Conservation (phyloP, 106 monocot genomes). For the Allium sativum region DNA sequence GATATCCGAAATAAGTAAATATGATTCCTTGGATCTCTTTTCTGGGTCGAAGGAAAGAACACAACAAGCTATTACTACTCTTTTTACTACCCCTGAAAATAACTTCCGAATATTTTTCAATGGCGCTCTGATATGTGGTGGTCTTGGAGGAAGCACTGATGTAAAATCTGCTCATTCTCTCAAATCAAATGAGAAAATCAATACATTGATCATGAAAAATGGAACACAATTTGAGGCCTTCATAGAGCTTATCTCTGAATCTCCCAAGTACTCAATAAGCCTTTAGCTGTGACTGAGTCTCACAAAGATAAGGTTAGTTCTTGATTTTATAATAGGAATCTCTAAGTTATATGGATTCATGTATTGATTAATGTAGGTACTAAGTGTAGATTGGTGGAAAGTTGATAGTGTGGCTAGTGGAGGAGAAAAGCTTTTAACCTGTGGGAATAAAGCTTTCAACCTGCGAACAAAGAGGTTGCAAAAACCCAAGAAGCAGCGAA, state of each 20-base stretch:
- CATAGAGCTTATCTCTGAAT: constrained; percentile 47
- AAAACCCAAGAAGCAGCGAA: too few relatives aligned
- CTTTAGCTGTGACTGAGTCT: too few relatives aligned
- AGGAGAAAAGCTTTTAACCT: too few relatives aligned
- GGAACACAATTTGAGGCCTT: constrained; percentile 37
- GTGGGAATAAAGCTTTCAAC: too few relatives aligned
- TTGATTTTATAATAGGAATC: too few relatives aligned
- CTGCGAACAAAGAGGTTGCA: too few relatives aligned
- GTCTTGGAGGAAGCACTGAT: constrained; percentile 42
- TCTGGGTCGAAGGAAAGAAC: constrained; percentile 70
- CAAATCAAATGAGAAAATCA: constrained; percentile 16
- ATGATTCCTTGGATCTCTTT: constrained; percentile 86
- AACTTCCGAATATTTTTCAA: too few relatives aligned
- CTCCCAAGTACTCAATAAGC: constrained; percentile 36
- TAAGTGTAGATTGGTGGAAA: too few relatives aligned
- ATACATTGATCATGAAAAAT: constrained; percentile 22
- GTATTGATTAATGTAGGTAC: too few relatives aligned
- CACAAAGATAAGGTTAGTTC: too few relatives aligned
- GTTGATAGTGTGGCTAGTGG: too few relatives aligned
- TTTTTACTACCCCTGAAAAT: constrained; percentile 70
- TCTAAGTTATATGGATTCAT: too few relatives aligned
- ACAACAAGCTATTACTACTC: constrained; percentile 40
- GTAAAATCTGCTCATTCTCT: constrained; percentile 6
- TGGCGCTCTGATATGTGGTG: constrained; percentile 66
- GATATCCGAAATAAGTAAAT: constrained; percentile 66